Evolutionary conservation across 441 rosid genomes (phyloP).

Genomic region (Daphne laureola): DNA sequence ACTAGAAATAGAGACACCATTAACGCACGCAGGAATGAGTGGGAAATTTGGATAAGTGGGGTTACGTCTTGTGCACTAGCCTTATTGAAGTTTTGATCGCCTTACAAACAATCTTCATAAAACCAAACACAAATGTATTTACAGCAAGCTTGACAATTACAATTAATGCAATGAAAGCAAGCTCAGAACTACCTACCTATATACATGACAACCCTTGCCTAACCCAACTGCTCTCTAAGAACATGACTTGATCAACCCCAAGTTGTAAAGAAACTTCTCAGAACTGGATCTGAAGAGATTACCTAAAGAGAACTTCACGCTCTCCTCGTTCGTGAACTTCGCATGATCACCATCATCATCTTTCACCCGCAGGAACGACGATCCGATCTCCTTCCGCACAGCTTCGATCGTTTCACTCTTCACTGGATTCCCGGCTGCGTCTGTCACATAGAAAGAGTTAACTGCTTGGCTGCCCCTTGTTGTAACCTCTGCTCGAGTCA

Average conservation of each 20-base stretch:
- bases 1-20: too few species aligned
- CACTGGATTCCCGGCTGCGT: slow-evolving; percentile 51
- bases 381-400: slow-evolving; percentile 62
- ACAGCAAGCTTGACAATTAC: slow-evolving; percentile 17
- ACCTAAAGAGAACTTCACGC: slow-evolving; percentile 53
- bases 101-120: too few species aligned
- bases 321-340: slow-evolving; percentile 33
- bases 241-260: slow-evolving; percentile 53
- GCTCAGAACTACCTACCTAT: slow-evolving; percentile 2
- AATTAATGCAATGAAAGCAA: not conserved
- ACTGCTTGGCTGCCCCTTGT: slow-evolving; percentile 79
- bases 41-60: too few species aligned
- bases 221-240: slow-evolving; percentile 24
- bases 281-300: slow-evolving; percentile 59
- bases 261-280: slow-evolving; percentile 63
- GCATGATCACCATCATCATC: slow-evolving; percentile 44
- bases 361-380: slow-evolving; percentile 40
- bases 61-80: too few species aligned
- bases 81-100: too few species aligned
- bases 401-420: slow-evolving; percentile 57
- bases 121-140: slow-evolving; percentile 6
- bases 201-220: slow-evolving; percentile 9
- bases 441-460: slow-evolving; percentile 61
- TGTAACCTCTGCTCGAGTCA: slow-evolving; percentile 82
- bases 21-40: too few species aligned